Percentiles rank a stretch among this genome's conserved stretches.
These are phyloP conservation scores for Geranium incanum DNA, from an alignment of 441 rosid genomes.

Conservation along the genomic window DNA sequence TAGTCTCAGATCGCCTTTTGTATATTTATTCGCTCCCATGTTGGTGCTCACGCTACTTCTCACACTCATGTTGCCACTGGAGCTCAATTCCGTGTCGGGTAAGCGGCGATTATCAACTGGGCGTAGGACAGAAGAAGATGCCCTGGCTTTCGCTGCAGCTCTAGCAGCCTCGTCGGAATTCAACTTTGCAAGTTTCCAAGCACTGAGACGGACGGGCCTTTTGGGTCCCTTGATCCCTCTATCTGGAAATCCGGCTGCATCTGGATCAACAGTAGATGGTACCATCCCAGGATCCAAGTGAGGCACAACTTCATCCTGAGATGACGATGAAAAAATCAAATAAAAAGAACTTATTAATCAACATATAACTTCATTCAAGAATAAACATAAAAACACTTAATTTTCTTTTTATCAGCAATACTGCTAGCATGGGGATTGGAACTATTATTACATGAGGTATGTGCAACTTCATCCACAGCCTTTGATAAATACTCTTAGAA, in stretches of 20 bases:
- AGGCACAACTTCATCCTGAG: slow-evolving; percentile 61
- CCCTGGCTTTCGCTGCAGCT: slow-evolving; percentile 69
- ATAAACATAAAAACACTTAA: neutral
- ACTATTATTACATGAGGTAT: too few relatives aligned
- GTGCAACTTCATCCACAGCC: too few relatives aligned
- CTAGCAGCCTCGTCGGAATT: slow-evolving; percentile 51
- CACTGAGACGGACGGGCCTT: slow-evolving; percentile 47
- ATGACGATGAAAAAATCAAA: slow-evolving; percentile 14
- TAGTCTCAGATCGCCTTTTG: slow-evolving; percentile 39
- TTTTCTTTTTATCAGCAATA: too few relatives aligned
- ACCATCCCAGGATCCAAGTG: slow-evolving; percentile 73
- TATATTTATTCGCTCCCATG: slow-evolving; percentile 53
- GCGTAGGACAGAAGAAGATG: slow-evolving; percentile 58
- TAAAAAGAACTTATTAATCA: neutral
- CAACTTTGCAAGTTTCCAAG: slow-evolving; percentile 66
- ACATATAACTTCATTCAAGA: neutral
- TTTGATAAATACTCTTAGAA: too few relatives aligned
- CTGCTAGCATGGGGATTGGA: too few relatives aligned
- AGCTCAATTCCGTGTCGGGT: slow-evolving; percentile 49
- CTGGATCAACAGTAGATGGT: slow-evolving; percentile 68
- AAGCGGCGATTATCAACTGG: slow-evolving; percentile 39
- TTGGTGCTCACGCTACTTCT: slow-evolving; percentile 56
- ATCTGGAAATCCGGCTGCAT: slow-evolving; percentile 46
- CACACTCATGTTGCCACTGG: slow-evolving; percentile 43
- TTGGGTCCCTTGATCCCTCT: slow-evolving; percentile 36